A percentile compares a stretch with the other conserved stretches of the same genome.
These are phyloP conservation scores for Sugiyamaella novakii DNA, from an alignment of 1,139 yeast genomes.

Conservation along the genomic window DNA sequence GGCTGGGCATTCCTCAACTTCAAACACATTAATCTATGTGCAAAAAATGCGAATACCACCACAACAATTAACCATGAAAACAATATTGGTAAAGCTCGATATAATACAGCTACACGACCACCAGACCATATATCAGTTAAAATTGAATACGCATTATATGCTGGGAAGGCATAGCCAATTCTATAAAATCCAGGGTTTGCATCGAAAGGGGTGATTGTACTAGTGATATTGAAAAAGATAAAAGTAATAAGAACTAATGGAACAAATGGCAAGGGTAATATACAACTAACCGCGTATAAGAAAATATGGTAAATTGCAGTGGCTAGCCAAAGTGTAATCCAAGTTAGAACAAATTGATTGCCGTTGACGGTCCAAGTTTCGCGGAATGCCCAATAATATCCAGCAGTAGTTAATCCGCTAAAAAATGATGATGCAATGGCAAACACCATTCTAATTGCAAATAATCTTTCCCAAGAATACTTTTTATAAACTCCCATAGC, in stretches of 20 bases:
- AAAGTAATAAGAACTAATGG: slow-evolving; percentile 25
- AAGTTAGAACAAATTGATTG: slow-evolving; percentile 28
- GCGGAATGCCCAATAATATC: slow-evolving; percentile 28
- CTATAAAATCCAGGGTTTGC: slow-evolving; percentile 25
- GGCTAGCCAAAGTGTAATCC: slow-evolving; percentile 24
- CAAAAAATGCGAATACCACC: slow-evolving; percentile 3
- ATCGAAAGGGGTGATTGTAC: slow-evolving; percentile 22
- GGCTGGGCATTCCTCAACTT: slow-evolving; percentile 1
- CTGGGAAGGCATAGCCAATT: slow-evolving; percentile 24
- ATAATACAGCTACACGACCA: slow-evolving; percentile 55
- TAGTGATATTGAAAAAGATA: slow-evolving; percentile 24
- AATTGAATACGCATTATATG: slow-evolving; percentile 58
- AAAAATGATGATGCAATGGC: slow-evolving; percentile 14
- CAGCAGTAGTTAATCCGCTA: slow-evolving; percentile 21
- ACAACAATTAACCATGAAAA: slow-evolving; percentile 25
- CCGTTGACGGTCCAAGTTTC: slow-evolving; percentile 28
- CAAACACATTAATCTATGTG: slow-evolving; percentile 5
- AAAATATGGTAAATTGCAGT: slow-evolving; percentile 12
- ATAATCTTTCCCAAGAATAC: slow-evolving; percentile 1
- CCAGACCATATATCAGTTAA: slow-evolving; percentile 57
- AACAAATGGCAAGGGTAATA: slow-evolving; percentile 21
- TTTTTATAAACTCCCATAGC: slow-evolving; percentile 11
- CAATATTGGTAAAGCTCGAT: slow-evolving; percentile 26
- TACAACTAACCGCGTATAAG: slow-evolving; percentile 17
- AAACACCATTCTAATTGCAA: slow-evolving; percentile 3